These are phyloP conservation scores for Botrytis hyacinthi DNA, from an alignment of 2,329 filamentous ascomycete species.

Conservation along the genomic window DNA sequence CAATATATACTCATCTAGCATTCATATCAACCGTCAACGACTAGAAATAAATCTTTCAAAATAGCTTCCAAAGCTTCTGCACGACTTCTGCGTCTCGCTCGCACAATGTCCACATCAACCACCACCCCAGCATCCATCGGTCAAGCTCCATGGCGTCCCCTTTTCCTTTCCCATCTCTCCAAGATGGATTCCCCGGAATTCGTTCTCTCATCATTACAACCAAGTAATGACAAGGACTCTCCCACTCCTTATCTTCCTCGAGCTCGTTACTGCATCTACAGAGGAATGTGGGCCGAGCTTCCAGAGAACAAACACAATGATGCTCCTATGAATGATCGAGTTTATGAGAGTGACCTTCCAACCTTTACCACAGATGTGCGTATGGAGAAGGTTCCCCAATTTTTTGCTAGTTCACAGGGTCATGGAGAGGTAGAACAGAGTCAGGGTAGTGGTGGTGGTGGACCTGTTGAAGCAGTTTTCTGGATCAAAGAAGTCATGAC, in stretches of 20 bases:
- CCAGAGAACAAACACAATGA: slow-evolving; percentile 71
- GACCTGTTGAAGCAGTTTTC: slow-evolving; percentile 76
- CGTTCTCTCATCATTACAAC: slow-evolving; percentile 47
- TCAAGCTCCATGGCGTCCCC: slow-evolving; percentile 39
- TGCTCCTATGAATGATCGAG: slow-evolving; percentile 65
- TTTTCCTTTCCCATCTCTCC: slow-evolving; percentile 39
- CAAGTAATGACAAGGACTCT: slow-evolving; percentile 36
- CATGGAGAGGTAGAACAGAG: slow-evolving; percentile 45
- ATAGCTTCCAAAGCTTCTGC: slow-evolving; percentile 36
- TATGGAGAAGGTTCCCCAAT: slow-evolving; percentile 78
- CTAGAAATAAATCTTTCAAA: slow-evolving; percentile 24
- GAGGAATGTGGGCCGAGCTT: slow-evolving; percentile 77
- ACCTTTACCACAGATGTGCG: slow-evolving; percentile 85
- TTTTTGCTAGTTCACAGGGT: slow-evolving; percentile 54
- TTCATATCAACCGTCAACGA: not conserved
- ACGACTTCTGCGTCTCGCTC: slow-evolving; percentile 34
- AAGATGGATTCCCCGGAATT: slow-evolving; percentile 43
- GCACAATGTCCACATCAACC: slow-evolving; percentile 36
- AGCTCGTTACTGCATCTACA: slow-evolving; percentile 77
- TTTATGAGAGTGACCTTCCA: slow-evolving; percentile 74
- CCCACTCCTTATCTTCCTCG: slow-evolving; percentile 48
- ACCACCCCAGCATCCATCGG: slow-evolving; percentile 29
- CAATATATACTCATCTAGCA: not conserved
- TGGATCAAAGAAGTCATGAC: slow-evolving; percentile 70
- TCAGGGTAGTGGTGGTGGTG: slow-evolving; percentile 60